Evolutionary conservation across 2,329 filamentous ascomycete species (phyloP), one percentile per base, ranked within the genome.

Genomic region (Sphaerostilbella broomeana): DNA sequence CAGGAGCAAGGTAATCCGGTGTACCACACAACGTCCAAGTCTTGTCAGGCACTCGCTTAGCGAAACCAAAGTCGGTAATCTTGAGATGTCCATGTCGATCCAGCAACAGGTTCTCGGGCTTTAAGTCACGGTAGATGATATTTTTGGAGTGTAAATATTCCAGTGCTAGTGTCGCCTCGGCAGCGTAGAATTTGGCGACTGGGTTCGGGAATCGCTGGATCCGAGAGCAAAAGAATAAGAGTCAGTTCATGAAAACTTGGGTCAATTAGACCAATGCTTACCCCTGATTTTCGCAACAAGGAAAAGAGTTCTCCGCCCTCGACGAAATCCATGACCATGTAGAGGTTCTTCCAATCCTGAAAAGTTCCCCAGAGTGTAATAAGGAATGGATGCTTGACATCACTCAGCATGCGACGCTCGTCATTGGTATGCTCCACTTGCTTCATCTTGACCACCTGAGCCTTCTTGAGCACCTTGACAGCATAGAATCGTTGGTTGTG

Each of bases 301-400:
- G 90, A 97, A 63, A 98, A 98, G 39, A 98, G 73, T 71, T 98
- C 92, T 56, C 92, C 92, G 51, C 92, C 92, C 65, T 98, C 92
- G 38, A 98, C 90, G 69, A 98, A 98, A 64, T 98, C 92, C 92
- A 98, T 98, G 55, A 98, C 92, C 92, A 98, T 98, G 75, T 98
- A 98, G 24, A 98, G 70, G 60, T 95, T 97, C 67, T 81, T 88
- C 35, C 81, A 77, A 57, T 98, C 92, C 61, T 97, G 90, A 63
- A 97, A 98, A 8, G 92, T 98, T 43, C 92, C 92, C 92, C 92
- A 98, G 27, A 98, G 72, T 2, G 92, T 98, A 59, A 98, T 92
- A 48, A 98, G 72, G 67, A 98, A 98, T 10, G 92, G 89, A 65
- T 98, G 90, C 64, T 95, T 94, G 61, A 97, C 92, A 61, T 94